Base-by-base conservation (phyloP, 108 stramenopile species). In the Parmales sp. region DNA sequence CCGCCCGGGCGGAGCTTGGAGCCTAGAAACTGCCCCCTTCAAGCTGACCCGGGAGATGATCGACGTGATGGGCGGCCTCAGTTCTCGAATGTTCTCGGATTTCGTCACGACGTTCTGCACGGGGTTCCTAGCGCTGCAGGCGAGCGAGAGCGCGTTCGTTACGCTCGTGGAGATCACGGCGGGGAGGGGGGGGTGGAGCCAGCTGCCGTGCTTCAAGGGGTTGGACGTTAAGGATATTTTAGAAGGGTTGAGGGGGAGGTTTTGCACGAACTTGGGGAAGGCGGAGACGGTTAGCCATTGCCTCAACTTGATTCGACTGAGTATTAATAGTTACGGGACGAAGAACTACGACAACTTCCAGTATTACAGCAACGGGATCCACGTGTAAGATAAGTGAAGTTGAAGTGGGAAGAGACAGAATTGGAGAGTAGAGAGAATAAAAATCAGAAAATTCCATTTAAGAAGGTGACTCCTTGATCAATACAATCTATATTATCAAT, bases 41-140 rank as follows among this genome's bases (percentile, higher is more conserved):
- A 99, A 99, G 77, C 78, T 99, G n/a, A 99, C 98, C 18, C 86
- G 86, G 39, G 94, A 98, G 73, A 88, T 95, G 83, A 71, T 98
- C 8, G 91, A 97, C 36, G 88, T 95, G 8, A 90, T 97, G 92
- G 96, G 87, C 11, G 96, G 96, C 0, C 51, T 90, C 28, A 77
- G 76, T 43, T 87, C 87, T 25, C 82, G 88, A 38, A 72, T 90
- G n/a, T 97, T 95, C 80, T 91, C 90, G 54, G 91, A 94, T 48
- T 95, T 97, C 73, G 90, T 93, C n/a, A 92, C 88, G 37, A 72
- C 90, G 26, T 95, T 97, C 69, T 89, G 90, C 68, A 91, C 91
- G 64, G 96, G 96, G 26, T 97, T 97, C 74, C 75, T 95, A 51
- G 94, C 96, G n/a, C 78, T 97, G n/a, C 94, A 93, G 69, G 79